These are phyloP conservation scores for Oxalis stricta DNA, from an alignment of 441 rosid genomes.

Conservation along the genomic window DNA sequence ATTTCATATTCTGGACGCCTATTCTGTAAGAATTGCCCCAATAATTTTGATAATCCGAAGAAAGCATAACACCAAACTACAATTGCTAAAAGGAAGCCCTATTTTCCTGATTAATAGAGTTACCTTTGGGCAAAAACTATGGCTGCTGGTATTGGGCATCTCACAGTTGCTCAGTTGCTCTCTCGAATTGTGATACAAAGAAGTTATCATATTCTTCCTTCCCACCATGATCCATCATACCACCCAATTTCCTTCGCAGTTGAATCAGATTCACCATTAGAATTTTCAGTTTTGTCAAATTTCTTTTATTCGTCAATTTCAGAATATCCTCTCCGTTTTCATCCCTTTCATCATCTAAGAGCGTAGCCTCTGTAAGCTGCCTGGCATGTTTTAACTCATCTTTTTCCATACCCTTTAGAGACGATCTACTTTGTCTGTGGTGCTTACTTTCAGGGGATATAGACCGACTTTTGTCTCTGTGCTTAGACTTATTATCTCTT, in stretches of 20 bases:
- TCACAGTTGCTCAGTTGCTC: slow-evolving; percentile 6
- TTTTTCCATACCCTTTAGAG: slow-evolving; percentile 31
- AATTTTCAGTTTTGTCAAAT: slow-evolving; percentile 8
- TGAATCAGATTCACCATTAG: slow-evolving; percentile 8
- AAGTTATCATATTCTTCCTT: no score
- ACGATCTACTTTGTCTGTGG: slow-evolving; percentile 22
- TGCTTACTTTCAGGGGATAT: slow-evolving; percentile 31
- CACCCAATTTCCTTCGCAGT: slow-evolving; percentile 10
- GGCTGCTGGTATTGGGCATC: slow-evolving; percentile 6
- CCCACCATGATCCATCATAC: slow-evolving; percentile 6
- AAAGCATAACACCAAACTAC: slow-evolving; percentile 1
- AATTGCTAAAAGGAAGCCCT: slow-evolving; percentile 1
- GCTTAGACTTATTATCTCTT: slow-evolving; percentile 37
- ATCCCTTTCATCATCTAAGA: slow-evolving; percentile 14
- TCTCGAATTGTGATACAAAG: no score
- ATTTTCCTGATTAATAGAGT: slow-evolving; percentile 1
- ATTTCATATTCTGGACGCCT: slow-evolving; percentile 4
- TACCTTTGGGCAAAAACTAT: slow-evolving; percentile 12
- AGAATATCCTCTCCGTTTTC: slow-evolving; percentile 15
- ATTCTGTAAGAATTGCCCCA: slow-evolving; percentile 7
- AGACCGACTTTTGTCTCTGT: slow-evolving; percentile 30
- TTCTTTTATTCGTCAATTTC: slow-evolving; percentile 5
- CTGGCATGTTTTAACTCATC: slow-evolving; percentile 24
- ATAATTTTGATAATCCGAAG: slow-evolving; percentile 12
- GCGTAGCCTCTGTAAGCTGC: slow-evolving; percentile 22